Percentiles rank a stretch among this genome's conserved stretches.
Conservation (phyloP, 108 stramenopile genomes). For the Skeletonema grethae region DNA sequence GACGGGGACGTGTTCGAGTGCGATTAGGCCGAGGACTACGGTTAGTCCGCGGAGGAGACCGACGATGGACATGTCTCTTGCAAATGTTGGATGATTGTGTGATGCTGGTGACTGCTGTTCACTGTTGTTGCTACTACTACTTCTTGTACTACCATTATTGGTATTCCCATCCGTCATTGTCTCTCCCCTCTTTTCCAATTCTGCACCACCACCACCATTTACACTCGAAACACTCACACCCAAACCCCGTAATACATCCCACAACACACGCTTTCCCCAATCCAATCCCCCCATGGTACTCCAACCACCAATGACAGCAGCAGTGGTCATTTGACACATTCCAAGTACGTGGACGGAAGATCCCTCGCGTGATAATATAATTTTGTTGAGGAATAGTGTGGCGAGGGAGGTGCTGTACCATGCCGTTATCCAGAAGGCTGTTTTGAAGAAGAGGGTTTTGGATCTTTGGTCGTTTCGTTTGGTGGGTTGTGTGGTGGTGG, state of each 20-base stretch:
- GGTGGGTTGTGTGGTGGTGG: not conserved
- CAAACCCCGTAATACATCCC: not conserved
- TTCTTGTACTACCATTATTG: not conserved
- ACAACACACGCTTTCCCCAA: not conserved
- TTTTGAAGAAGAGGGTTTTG: conserved; percentile 31
- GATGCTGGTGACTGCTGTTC: not conserved
- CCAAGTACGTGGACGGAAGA: conserved; percentile 47
- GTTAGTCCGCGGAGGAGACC: conserved; percentile 47
- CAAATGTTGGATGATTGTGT: conserved; percentile 10
- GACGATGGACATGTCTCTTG: conserved; percentile 46
- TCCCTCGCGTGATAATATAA: conserved; percentile 36
- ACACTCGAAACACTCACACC: not conserved
- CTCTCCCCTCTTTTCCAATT: not conserved
- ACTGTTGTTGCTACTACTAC: not conserved
- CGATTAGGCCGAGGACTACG: conserved; percentile 49
- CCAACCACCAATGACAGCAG: conserved; percentile 52
- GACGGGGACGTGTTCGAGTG: conserved; percentile 51
- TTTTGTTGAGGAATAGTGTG: conserved; percentile 51
- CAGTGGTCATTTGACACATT: conserved; percentile 54
- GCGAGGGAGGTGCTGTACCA: conserved; percentile 52
- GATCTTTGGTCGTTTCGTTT: conserved; percentile 38
- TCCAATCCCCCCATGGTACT: conserved; percentile 31
- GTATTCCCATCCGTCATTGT: too few relatives aligned
- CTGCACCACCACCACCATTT: not conserved
- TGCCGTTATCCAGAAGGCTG: conserved; percentile 39